Base-by-base conservation (phyloP, 208 protist genomes). In the Sergeia podlipaevii region DNA sequence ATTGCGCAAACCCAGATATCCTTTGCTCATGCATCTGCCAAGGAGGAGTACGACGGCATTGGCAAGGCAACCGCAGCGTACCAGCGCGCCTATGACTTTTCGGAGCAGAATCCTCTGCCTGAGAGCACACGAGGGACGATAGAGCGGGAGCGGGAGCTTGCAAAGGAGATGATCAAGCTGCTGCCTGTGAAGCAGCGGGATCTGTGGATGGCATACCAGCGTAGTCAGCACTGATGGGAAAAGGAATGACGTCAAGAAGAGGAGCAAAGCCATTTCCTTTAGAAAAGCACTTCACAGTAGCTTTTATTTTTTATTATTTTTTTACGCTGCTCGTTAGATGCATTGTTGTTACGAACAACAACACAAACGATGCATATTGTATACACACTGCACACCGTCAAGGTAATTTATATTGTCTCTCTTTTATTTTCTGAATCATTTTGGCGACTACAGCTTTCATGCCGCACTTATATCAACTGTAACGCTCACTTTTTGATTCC, bases 41-140 rank as follows among this genome's bases (percentile, higher is more conserved):
- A 85, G 57, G 81, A 80, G 36, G 84, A 94, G 60, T 96, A 90
- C 60, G 81, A 94, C 33, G 68, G 68, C 43, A 81, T 92, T 39
- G 66, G 72, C 8, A 33, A 51, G 13, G 46, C 66, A 32, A 67
- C 66, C 54, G 60, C 66, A 24, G 72, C 70, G 53, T 92, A 77
- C 70, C 53, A 81, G 34, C 52, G 71, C 11, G 80, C 59, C 4
- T 53, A 91, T 32, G 63, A 74, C 8, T 96, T 92, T 41, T 70
- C 73, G 20, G 58, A 78, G 29, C 51, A 38, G 26, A 91, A 93
- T 47, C 33, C 55, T 10, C 42, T 56, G 18, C 46, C 39, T 6
- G 42, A 71, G 28, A n/a, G n/a, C 17, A 63, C 69, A 48, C 43
- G 37, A 1, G 46, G 55, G 26, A 53, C 70, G 5, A 41, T 57